These are phyloP conservation scores for Dryadomyces quercus-mongolicae DNA, from an alignment of 2,329 filamentous ascomycete species.

Conservation along the genomic window DNA sequence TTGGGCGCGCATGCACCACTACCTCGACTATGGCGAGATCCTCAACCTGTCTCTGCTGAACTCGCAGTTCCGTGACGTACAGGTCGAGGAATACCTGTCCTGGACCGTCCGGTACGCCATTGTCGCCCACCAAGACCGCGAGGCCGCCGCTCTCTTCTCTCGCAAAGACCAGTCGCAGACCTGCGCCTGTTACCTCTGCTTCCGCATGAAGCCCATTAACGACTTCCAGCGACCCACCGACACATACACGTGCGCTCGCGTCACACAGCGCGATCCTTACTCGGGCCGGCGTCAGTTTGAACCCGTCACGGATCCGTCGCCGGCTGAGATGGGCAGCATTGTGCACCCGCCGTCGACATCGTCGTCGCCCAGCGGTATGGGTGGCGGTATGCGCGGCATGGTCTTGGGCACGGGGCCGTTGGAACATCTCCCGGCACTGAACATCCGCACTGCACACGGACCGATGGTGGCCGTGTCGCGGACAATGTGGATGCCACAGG, in stretches of 20 bases:
- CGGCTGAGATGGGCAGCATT: not conserved
- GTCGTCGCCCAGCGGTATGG: not conserved
- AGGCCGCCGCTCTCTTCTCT: not conserved
- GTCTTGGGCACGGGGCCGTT: not conserved
- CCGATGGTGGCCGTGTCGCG: not conserved
- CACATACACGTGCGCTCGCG: slow-evolving; percentile 4
- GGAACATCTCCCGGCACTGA: not conserved
- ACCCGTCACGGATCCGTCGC: not conserved
- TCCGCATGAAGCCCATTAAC: slow-evolving; percentile 7
- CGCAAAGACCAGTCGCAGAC: not conserved
- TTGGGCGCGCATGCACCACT: slow-evolving; percentile 10
- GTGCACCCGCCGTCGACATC: slow-evolving; percentile 3
- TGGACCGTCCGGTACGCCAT: slow-evolving; percentile 6
- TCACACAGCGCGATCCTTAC: slow-evolving; percentile 8
- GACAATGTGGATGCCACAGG: slow-evolving; percentile 3
- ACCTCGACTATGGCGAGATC: slow-evolving; percentile 11
- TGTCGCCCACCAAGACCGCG: slow-evolving; percentile 2
- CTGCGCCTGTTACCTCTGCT: slow-evolving; percentile 14
- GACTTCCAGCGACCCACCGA: slow-evolving; percentile 6
- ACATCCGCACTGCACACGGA: not conserved
- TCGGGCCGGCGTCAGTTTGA: slow-evolving; percentile 8
- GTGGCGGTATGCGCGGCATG: not conserved
- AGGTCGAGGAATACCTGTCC: slow-evolving; percentile 9
- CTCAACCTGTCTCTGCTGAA: slow-evolving; percentile 7
- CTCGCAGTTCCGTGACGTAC: slow-evolving; percentile 5